These are phyloP conservation scores for Flueggea neowawraea DNA, from an alignment of 441 rosid genomes.

Conservation along the genomic window DNA sequence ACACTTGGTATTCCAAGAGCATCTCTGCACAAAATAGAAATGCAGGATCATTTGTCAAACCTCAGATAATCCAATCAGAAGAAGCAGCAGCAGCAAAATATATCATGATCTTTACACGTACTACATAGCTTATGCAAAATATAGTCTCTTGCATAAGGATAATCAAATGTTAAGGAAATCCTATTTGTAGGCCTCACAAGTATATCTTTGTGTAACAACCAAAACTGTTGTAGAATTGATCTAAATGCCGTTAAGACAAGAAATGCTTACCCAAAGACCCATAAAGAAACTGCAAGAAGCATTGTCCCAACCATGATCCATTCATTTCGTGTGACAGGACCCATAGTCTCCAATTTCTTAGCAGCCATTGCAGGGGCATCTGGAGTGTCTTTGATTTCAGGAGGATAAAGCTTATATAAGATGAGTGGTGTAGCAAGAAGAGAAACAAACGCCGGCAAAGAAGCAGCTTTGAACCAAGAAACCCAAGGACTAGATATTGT, in stretches of 20 bases:
- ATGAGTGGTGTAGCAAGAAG: conserved; percentile 74
- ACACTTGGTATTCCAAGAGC: conserved; percentile 81
- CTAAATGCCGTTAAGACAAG: background rate
- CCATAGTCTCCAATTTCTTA: conserved; percentile 70
- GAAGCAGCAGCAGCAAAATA: no score
- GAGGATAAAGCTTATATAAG: conserved; percentile 88
- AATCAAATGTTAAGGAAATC: no score
- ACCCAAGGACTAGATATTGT: conserved; percentile 79
- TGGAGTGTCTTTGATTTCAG: conserved; percentile 91
- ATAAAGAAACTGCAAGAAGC: conserved; percentile 90
- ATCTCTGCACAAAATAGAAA: conserved; percentile 47
- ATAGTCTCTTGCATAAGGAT: no score
- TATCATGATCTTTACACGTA: no score
- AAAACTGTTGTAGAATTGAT: no score
- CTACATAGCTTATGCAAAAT: no score
- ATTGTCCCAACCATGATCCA: conserved; percentile 89
- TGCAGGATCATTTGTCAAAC: conserved; percentile 4
- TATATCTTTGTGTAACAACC: no score
- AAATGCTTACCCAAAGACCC: conserved; percentile 80
- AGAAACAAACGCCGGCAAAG: conserved; percentile 72
- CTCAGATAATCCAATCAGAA: no score
- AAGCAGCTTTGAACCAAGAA: conserved; percentile 91
- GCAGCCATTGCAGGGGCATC: conserved; percentile 94
- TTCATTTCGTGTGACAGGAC: conserved; percentile 79
- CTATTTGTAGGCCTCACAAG: no score